Evolutionary conservation across 441 rosid species (phyloP).

Genomic region (Omphalea diandra): DNA sequence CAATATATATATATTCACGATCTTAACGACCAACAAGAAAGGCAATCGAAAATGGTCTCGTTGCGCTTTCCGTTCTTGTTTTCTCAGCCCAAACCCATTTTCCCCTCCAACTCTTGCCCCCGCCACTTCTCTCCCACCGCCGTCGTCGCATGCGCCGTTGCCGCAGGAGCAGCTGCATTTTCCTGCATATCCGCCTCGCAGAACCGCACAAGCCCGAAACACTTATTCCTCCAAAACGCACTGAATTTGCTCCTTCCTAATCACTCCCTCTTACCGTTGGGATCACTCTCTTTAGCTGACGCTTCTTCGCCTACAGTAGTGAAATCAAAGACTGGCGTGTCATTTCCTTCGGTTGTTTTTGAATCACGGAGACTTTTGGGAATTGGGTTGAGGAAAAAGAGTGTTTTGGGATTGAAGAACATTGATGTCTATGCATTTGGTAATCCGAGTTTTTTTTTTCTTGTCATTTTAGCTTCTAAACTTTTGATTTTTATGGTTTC

Average conservation of each 20-base stretch:
- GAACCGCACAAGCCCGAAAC: conserved; percentile 24
- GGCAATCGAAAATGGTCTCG: conserved; percentile 45
- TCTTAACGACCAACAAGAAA: not conserved
- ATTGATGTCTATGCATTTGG: conserved; percentile 89
- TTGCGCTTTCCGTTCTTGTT: conserved; percentile 84
- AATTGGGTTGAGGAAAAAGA: conserved; percentile 76
- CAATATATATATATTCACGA: too few species aligned
- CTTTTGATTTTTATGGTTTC: not conserved
- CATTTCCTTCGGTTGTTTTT: conserved; percentile 62
- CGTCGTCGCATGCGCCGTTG: conserved; percentile 36
- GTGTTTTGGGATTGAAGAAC: conserved; percentile 76
- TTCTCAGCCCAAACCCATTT: conserved; percentile 50
- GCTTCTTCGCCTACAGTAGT: conserved; percentile 48
- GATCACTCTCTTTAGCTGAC: conserved; percentile 70
- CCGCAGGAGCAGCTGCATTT: conserved; percentile 40
- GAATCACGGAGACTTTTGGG: conserved; percentile 67
- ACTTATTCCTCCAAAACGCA: conserved; percentile 37
- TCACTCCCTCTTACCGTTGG: conserved; percentile 46
- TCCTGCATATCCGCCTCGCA: conserved; percentile 40
- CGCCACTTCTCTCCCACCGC: conserved; percentile 32
- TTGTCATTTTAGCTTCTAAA: not conserved
- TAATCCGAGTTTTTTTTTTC: conserved; percentile 20
- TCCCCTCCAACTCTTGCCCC: conserved; percentile 27
- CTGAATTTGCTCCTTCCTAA: conserved; percentile 38
- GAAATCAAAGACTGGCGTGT: conserved; percentile 64